Evolutionary conservation across 352 stramenopile genomes (phyloP).

Genomic region (Peronospora belbahrii): DNA sequence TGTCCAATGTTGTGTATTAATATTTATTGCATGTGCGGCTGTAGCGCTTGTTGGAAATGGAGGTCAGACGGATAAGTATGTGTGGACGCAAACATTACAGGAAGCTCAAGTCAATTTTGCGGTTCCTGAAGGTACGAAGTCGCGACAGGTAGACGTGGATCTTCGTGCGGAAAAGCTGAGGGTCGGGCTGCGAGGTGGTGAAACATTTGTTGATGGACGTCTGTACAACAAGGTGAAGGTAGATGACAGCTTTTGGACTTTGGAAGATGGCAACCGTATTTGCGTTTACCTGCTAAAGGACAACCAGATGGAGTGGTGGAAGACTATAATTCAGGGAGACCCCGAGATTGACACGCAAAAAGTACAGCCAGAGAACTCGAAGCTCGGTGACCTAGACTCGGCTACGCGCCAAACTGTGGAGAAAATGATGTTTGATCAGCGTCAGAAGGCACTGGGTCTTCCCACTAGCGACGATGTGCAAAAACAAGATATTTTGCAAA

Average conservation of each 20-base stretch:
- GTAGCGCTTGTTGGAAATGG: slow-evolving; percentile 89
- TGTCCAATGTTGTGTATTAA: not conserved
- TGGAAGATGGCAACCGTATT: slow-evolving; percentile 87
- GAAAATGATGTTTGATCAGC: slow-evolving; percentile 99
- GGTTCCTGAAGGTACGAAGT: slow-evolving; percentile 91
- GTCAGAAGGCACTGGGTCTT: slow-evolving; percentile 95
- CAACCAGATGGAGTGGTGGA: slow-evolving; percentile 99
- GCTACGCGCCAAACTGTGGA: slow-evolving; percentile 98
- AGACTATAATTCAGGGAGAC: slow-evolving; percentile 91
- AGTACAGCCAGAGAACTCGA: slow-evolving; percentile 98
- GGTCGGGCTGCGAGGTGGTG: slow-evolving; percentile 75
- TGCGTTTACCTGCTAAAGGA: slow-evolving; percentile 95
- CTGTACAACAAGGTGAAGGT: slow-evolving; percentile 94
- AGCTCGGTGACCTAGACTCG: slow-evolving; percentile 95
- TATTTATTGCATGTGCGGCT: slow-evolving; percentile 6
- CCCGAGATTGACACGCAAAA: slow-evolving; percentile 97
- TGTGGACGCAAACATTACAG: slow-evolving; percentile 97
- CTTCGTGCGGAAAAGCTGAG: slow-evolving; percentile 89
- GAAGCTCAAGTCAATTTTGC: slow-evolving; percentile 91
- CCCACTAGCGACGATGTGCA: slow-evolving; percentile 96
- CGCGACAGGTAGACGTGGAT: slow-evolving; percentile 87
- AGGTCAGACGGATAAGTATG: slow-evolving; percentile 89
- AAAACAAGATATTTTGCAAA: slow-evolving; percentile 97
- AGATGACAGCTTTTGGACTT: slow-evolving; percentile 99
- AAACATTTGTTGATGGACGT: slow-evolving; percentile 82